Percentiles rank a stretch among this genome's conserved stretches.
Conservation (phyloP, 345 rosid species). For the Pugionium dolabratum region DNA sequence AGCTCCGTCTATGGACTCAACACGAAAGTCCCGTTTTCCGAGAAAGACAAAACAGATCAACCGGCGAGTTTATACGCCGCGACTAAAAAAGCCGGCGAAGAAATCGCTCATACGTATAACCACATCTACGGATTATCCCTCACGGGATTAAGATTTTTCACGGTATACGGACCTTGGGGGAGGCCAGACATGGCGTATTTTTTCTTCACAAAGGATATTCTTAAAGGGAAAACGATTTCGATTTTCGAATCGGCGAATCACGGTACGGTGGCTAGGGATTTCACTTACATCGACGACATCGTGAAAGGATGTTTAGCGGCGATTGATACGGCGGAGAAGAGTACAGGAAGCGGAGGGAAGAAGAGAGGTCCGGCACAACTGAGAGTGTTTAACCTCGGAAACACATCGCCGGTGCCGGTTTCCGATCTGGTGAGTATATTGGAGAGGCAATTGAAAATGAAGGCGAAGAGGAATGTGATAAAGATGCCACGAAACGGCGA, state of each 20-base stretch:
- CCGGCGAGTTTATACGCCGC: slow-evolving; percentile 96
- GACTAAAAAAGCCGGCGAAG: slow-evolving; percentile 91
- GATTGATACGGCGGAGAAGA: slow-evolving; percentile 87
- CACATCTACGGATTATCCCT: slow-evolving; percentile 85
- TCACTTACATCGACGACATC: slow-evolving; percentile 90
- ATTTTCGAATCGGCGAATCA: slow-evolving; percentile 71
- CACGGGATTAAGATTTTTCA: slow-evolving; percentile 82
- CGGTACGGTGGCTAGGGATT: slow-evolving; percentile 84
- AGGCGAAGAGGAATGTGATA: slow-evolving; percentile 77
- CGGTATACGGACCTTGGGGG: slow-evolving; percentile 95
- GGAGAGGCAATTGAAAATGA: slow-evolving; percentile 81
- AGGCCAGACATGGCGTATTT: slow-evolving; percentile 96
- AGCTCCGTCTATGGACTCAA: slow-evolving; percentile 92
- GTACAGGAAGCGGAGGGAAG: slow-evolving; percentile 92
- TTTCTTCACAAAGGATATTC: slow-evolving; percentile 78
- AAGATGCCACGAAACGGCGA: slow-evolving; percentile 92
- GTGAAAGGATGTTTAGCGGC: slow-evolving; percentile 88
- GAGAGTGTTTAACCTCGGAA: slow-evolving; percentile 90
- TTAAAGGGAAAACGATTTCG: slow-evolving; percentile 66
- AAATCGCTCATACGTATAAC: slow-evolving; percentile 89
- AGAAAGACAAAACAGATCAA: slow-evolving; percentile 85
- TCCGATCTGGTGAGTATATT: slow-evolving; percentile 72
- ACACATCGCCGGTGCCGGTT: slow-evolving; percentile 92
- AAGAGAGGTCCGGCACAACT: slow-evolving; percentile 82
- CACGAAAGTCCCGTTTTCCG: slow-evolving; percentile 85